A percentile compares a stretch with the other conserved stretches of the same genome.
These are phyloP conservation scores for Chlamydomonas incerta DNA, from an alignment of 139 green algal genomes.

Conservation along the genomic window DNA sequence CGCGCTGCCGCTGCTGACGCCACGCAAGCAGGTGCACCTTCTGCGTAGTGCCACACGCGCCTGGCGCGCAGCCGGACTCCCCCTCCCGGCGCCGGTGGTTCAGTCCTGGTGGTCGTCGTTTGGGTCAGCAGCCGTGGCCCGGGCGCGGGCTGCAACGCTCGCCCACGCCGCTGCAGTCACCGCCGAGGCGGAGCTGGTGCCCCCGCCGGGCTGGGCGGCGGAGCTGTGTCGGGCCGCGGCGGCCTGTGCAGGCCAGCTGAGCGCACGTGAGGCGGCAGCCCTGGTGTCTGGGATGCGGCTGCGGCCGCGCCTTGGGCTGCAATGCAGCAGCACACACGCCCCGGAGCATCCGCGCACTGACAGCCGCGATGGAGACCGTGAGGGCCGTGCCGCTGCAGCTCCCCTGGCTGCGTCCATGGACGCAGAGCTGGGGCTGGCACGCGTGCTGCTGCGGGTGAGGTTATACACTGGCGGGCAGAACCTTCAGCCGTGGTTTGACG, in stretches of 20 bases:
- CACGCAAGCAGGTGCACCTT: conserved; percentile 36
- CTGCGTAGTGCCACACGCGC: neutral
- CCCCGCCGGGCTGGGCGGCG: neutral
- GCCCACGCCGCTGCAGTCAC: conserved; percentile 3
- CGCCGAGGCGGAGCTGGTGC: neutral
- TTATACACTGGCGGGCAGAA: too few relatives aligned
- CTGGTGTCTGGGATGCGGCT: conserved; percentile 15
- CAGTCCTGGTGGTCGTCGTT: conserved; percentile 14
- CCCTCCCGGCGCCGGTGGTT: neutral
- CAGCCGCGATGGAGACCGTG: too few relatives aligned
- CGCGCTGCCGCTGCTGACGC: neutral
- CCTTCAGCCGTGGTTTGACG: too few relatives aligned
- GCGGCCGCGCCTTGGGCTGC: neutral
- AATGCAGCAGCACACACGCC: neutral
- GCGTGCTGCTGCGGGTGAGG: too few relatives aligned
- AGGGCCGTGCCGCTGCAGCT: too few relatives aligned
- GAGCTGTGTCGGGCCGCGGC: neutral
- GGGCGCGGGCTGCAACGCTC: neutral
- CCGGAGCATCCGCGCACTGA: too few relatives aligned
- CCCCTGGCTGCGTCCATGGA: too few relatives aligned
- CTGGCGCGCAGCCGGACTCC: neutral
- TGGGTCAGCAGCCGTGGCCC: neutral
- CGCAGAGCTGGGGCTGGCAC: too few relatives aligned
- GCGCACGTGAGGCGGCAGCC: neutral
- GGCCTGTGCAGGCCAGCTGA: neutral